Percentiles rank a stretch among this genome's conserved stretches.
Evolutionary conservation across 202 grass and related monocot genomes (phyloP).

Genomic region (Cymbopogon flexuosus): DNA sequence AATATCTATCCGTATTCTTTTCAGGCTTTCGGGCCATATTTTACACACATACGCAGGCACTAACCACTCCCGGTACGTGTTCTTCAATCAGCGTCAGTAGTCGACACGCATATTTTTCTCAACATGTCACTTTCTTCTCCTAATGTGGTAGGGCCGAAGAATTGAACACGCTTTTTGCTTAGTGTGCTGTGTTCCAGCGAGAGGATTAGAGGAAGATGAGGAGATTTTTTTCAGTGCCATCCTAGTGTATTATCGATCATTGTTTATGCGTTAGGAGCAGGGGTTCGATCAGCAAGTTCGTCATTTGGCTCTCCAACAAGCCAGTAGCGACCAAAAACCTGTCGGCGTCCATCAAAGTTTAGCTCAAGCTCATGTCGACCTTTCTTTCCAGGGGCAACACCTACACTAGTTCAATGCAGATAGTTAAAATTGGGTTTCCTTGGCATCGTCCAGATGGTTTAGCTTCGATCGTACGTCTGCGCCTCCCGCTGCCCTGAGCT

Average conservation of each 20-base stretch:
- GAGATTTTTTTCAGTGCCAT: background rate
- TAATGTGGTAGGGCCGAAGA: background rate
- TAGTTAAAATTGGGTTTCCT: background rate
- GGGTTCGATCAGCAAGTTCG: background rate
- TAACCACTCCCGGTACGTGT: background rate
- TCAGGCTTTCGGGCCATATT: background rate
- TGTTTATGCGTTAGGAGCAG: constrained; percentile 7
- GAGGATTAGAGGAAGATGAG: background rate
- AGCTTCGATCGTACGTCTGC: background rate
- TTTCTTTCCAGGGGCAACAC: background rate
- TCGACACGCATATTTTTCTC: background rate
- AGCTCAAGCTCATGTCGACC: background rate
- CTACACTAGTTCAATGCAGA: background rate
- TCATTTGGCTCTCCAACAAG: constrained; percentile 10
- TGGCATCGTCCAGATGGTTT: background rate
- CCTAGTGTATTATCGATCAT: background rate
- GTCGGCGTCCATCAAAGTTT: background rate
- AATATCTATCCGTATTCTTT: background rate
- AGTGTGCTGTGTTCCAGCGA: background rate
- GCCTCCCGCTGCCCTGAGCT: background rate
- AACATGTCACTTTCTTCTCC: background rate
- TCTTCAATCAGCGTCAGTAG: background rate
- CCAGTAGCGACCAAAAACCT: background rate
- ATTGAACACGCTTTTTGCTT: background rate
- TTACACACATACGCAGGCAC: background rate